Conservation (phyloP, 2,329 filamentous ascomycete genomes). For the Zalaria sp. region DNA sequence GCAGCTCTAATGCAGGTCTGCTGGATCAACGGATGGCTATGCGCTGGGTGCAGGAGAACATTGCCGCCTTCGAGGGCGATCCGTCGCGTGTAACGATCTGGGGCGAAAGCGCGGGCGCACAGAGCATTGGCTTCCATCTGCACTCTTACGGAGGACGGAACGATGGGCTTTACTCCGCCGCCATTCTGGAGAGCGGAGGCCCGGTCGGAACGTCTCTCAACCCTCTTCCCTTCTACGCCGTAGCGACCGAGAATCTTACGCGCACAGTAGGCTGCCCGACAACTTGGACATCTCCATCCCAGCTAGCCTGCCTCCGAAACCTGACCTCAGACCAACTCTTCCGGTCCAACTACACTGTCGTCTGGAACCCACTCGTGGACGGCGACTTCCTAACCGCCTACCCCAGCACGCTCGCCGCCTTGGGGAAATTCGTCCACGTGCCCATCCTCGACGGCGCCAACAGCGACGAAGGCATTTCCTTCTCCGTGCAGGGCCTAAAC, state of each 20-base stretch:
- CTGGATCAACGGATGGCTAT: conserved; percentile 46
- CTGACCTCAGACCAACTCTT: conserved; percentile 7
- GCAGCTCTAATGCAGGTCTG: conserved; percentile 46
- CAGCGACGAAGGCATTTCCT: conserved; percentile 33
- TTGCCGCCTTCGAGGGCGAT: conserved; percentile 47
- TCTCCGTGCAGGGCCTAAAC: conserved; percentile 26
- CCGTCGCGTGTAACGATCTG: conserved; percentile 43
- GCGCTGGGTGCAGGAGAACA: conserved; percentile 47
- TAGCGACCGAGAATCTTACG: conserved; percentile 7
- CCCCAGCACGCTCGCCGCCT: conserved; percentile 29
- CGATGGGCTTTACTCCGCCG: conserved; percentile 27
- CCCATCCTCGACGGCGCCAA: conserved; percentile 36
- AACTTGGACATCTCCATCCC: conserved; percentile 6
- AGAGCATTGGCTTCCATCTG: conserved; percentile 25
- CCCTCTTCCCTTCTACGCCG: conserved; percentile 6
- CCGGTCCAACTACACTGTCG: conserved; percentile 10
- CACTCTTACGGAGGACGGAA: conserved; percentile 27
- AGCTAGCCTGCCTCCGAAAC: conserved; percentile 7
- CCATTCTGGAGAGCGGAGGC: conserved; percentile 26
- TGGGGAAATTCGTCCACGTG: conserved; percentile 29
- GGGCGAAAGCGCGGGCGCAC: conserved; percentile 40
- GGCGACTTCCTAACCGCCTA: conserved; percentile 34
- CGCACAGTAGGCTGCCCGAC: conserved; percentile 8
- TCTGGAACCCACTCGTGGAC: conserved; percentile 24
- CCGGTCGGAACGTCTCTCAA: conserved; percentile 15